A percentile compares a stretch with the other conserved stretches of the same genome.
These are phyloP conservation scores for Achaetomiella virescens DNA, from an alignment of 495 filamentous ascomycete species.

Conservation along the genomic window DNA sequence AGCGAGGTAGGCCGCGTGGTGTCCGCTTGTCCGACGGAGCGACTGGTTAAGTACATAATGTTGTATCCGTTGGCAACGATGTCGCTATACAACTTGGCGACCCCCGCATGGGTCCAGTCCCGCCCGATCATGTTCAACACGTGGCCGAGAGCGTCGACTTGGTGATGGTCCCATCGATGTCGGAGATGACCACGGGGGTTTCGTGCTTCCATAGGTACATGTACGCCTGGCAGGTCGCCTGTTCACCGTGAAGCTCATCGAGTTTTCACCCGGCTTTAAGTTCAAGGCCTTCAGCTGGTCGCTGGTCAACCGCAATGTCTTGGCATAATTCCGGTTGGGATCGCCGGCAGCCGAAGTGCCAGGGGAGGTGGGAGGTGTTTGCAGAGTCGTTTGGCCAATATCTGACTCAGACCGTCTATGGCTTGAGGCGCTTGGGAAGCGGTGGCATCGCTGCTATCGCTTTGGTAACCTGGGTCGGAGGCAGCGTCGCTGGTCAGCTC, in stretches of 20 bases:
- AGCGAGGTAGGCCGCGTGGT: constrained; percentile 85
- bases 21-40: constrained; percentile 89
- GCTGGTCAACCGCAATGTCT: constrained; percentile 92
- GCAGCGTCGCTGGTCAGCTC: constrained; percentile 62
- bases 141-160: constrained; percentile 97
- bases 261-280: constrained; percentile 76
- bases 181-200: constrained; percentile 90
- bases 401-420: constrained; percentile 61
- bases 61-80: constrained; percentile 97
- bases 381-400: constrained; percentile 55
- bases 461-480: constrained; percentile 92
- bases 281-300: constrained; percentile 87
- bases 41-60: constrained; percentile 94
- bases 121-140: constrained; percentile 96
- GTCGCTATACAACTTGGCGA: constrained; percentile 94
- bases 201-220: constrained; percentile 93
- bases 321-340: constrained; percentile 81
- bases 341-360: constrained; percentile 53
- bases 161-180: constrained; percentile 98
- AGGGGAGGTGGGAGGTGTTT: constrained; percentile 75
- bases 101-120: constrained; percentile 95
- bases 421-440: constrained; percentile 32
- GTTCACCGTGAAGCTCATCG: constrained; percentile 95
- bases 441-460: constrained; percentile 51
- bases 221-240: constrained; percentile 81